These are phyloP conservation scores for Metschnikowia amazonensis DNA, from an alignment of 805 yeast genomes.

Conservation along the genomic window DNA sequence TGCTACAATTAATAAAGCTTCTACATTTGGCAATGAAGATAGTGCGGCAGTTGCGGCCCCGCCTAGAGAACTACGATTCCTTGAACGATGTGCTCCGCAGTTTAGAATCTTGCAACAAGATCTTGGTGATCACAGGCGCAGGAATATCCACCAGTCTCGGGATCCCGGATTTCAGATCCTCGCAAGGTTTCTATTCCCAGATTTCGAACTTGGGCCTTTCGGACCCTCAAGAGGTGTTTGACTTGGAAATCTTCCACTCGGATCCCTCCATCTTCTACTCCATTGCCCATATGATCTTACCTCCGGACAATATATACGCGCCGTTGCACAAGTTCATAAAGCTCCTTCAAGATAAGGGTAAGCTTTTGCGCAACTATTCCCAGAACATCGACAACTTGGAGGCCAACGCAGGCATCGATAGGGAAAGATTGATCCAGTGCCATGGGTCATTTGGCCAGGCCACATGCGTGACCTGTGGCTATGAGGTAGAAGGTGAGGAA, in stretches of 20 bases:
- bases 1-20: conserved; percentile 46
- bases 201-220: conserved; percentile 63
- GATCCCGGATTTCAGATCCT: conserved; percentile 88
- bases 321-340: conserved; percentile 81
- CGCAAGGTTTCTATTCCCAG: conserved; percentile 76
- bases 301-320: conserved; percentile 62
- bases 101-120: conserved; percentile 31
- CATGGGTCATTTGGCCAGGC: conserved; percentile 92
- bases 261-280: conserved; percentile 81
- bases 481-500: conserved; percentile 60
- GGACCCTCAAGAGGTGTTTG: conserved; percentile 91
- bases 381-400: conserved; percentile 90
- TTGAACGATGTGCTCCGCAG: conserved; percentile 52
- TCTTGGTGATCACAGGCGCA: conserved; percentile 84
- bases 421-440: conserved; percentile 75
- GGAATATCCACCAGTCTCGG: conserved; percentile 89
- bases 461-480: conserved; percentile 73
- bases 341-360: conserved; percentile 68
- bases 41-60: conserved; percentile 53
- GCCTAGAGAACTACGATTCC: conserved; percentile 51
- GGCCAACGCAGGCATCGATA: conserved; percentile 67
- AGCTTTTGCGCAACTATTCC: conserved; percentile 78
- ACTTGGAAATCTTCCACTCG: conserved; percentile 60
- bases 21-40: conserved; percentile 63
- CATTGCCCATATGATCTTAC: conserved; percentile 81